phyloP scores from a whole-genome alignment of 257 asterid genomes.

The Solanum sejunctum region DNA sequence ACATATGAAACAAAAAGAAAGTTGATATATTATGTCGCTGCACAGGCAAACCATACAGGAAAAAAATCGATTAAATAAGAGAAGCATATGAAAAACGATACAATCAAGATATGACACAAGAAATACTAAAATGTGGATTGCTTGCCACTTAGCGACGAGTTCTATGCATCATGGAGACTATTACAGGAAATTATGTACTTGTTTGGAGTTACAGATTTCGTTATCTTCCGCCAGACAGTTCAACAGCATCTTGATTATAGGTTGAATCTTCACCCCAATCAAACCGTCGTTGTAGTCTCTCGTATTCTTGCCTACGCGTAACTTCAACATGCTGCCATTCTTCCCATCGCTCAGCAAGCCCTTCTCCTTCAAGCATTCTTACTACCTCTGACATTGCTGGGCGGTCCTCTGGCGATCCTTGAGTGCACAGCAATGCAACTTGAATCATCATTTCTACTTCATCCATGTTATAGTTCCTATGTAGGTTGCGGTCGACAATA shows the following conservation, averaged over 20 bases:
- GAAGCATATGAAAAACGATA: not conserved
- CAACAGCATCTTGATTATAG: constrained; percentile 64
- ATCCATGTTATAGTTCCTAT: constrained; percentile 29
- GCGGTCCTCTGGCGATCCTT: constrained; percentile 80
- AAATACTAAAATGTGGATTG: not conserved
- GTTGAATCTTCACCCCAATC: constrained; percentile 83
- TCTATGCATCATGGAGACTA: not conserved
- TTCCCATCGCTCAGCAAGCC: constrained; percentile 89
- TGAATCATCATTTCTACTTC: constrained; percentile 97
- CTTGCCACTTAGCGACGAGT: not conserved
- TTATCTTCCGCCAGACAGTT: constrained; percentile 78
- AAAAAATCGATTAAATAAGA: not conserved
- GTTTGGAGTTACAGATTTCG: not conserved
- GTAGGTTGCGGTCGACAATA: constrained; percentile 73
- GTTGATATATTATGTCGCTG: not conserved
- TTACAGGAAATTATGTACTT: not conserved
- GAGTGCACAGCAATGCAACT: constrained; percentile 88
- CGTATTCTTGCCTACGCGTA: constrained; percentile 59
- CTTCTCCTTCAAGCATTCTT: constrained; percentile 92
- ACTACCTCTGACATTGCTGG: constrained; percentile 97
- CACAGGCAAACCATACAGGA: not conserved
- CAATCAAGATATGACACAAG: not conserved
- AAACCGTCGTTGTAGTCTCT: constrained; percentile 62
- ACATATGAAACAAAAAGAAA: not conserved
- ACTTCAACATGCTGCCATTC: constrained; percentile 76